Evolutionary conservation across 768 basidiomycete genomes (phyloP).

Genomic region (Lentinula detonsa): DNA sequence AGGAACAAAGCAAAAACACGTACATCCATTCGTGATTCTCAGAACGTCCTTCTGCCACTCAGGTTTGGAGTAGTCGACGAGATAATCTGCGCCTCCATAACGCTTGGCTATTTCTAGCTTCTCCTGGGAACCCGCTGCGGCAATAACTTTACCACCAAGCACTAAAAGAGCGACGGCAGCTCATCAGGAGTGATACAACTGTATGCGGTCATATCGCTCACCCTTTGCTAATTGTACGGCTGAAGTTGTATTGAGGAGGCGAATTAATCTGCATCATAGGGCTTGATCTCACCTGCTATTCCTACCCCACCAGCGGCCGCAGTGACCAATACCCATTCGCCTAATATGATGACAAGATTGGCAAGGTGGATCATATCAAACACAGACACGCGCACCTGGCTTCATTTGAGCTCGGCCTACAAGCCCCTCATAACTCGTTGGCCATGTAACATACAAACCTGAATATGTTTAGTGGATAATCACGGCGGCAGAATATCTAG

Average conservation of each 20-base stretch:
- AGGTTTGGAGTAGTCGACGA: conserved; percentile 68
- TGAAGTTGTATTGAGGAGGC: not conserved
- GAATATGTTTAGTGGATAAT: not conserved
- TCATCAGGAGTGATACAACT: not conserved
- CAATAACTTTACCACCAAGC: conserved; percentile 91
- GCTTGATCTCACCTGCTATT: conserved; percentile 34
- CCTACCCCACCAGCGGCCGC: conserved; percentile 97
- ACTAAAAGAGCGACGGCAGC: conserved; percentile 31
- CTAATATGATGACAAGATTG: conserved; percentile 24
- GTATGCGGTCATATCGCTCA: conserved; percentile 17
- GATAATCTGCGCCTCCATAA: conserved; percentile 78
- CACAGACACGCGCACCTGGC: conserved; percentile 42
- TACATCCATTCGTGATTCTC: conserved; percentile 74
- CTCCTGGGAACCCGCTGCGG: conserved; percentile 72
- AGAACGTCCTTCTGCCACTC: conserved; percentile 91
- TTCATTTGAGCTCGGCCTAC: conserved; percentile 80
- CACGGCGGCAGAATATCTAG: not conserved
- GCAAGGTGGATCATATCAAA: not conserved
- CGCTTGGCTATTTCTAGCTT: conserved; percentile 78
- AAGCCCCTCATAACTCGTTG: conserved; percentile 89
- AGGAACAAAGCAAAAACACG: not conserved
- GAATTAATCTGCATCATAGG: not conserved
- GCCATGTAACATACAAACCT: conserved; percentile 76
- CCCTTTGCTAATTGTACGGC: conserved; percentile 94
- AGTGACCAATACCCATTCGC: conserved; percentile 89